phyloP scores from a whole-genome alignment of 2,329 filamentous ascomycete genomes.

The Zarea fungicola region DNA sequence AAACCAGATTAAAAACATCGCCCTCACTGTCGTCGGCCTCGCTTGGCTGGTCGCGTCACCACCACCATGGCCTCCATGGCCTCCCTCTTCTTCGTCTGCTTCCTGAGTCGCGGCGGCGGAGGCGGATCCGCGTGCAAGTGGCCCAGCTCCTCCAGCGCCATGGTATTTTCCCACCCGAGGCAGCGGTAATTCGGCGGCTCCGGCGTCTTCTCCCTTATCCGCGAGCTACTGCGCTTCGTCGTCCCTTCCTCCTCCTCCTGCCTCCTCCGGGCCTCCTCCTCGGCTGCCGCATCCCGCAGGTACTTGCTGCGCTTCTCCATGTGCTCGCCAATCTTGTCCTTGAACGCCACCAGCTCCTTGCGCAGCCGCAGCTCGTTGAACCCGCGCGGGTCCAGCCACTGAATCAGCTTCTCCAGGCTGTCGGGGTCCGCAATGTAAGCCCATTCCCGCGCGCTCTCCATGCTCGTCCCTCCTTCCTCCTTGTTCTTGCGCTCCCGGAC shows the following conservation, averaged over 20 bases:
- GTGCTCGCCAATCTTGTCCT: constrained; percentile 67
- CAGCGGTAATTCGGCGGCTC: constrained; percentile 45
- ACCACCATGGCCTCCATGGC: constrained; percentile 26
- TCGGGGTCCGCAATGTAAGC: constrained; percentile 82
- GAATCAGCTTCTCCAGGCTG: constrained; percentile 70
- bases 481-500: constrained; percentile 76
- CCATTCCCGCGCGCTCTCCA: constrained; percentile 78
- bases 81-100: constrained; percentile 49
- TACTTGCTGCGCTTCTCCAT: constrained; percentile 80
- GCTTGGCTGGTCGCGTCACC: not conserved
- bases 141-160: constrained; percentile 51
- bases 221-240: constrained; percentile 38
- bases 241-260: constrained; percentile 33
- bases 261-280: constrained; percentile 32
- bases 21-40: not conserved
- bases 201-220: constrained; percentile 42
- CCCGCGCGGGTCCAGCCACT: constrained; percentile 84
- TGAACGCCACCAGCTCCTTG: constrained; percentile 77
- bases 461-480: constrained; percentile 79
- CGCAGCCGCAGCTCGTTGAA: constrained; percentile 79
- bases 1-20: not conserved
- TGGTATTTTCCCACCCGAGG: constrained; percentile 51
- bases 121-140: constrained; percentile 53
- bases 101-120: constrained; percentile 45
- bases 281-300: constrained; percentile 37